phyloP scores from a whole-genome alignment of 208 protist species.

The Trichomonas vaginalis region DNA sequence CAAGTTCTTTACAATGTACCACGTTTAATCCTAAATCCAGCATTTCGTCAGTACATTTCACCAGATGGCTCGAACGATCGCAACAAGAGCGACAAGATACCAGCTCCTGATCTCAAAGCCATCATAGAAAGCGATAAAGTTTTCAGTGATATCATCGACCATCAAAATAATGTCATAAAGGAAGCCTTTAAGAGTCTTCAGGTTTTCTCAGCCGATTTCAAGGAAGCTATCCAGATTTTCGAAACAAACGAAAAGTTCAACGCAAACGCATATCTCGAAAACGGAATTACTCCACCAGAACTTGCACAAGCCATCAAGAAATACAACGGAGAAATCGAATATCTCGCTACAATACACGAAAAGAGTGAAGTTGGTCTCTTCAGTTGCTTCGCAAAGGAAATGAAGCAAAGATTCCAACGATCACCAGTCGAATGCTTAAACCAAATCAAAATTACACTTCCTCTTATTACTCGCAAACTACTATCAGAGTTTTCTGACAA shows the following conservation, averaged over 20 bases:
- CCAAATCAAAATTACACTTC: neutral
- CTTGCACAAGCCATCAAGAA: neutral
- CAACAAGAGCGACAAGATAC: neutral
- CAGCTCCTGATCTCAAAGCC: neutral
- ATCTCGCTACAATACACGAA: neutral
- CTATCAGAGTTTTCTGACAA: neutral
- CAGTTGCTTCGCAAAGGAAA: neutral
- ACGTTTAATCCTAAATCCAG: neutral
- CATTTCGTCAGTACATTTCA: neutral
- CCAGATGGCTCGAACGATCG: neutral
- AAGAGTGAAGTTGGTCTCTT: neutral
- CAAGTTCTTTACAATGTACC: slow-evolving; percentile 1
- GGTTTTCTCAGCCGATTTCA: neutral
- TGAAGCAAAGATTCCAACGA: neutral
- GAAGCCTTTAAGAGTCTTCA: neutral
- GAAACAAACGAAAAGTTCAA: slow-evolving; percentile 7
- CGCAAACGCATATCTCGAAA: neutral
- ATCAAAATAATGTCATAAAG: neutral
- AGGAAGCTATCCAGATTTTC: neutral
- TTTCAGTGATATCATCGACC: neutral
- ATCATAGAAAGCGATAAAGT: slow-evolving; percentile 1
- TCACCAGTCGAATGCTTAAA: neutral
- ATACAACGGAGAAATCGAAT: neutral
- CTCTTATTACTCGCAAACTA: neutral
- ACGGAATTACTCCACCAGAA: neutral